Base-by-base conservation (phyloP, 495 filamentous ascomycete genomes). In the Lasiosphaeria hispida region DNA sequence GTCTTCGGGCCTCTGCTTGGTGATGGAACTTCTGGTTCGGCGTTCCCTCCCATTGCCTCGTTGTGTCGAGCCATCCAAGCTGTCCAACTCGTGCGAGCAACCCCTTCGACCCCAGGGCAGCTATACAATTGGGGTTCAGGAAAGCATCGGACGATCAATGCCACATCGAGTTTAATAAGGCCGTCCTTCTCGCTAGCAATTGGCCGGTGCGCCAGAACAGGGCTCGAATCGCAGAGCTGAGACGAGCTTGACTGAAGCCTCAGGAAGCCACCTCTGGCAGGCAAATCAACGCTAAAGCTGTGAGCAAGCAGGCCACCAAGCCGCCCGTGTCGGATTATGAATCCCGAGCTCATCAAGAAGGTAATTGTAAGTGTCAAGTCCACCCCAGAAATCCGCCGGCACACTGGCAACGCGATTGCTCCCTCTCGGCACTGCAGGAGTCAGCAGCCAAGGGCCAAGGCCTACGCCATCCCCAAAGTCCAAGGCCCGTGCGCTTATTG, bases 401-500 rank as follows among this genome's bases (percentile, higher is more conserved):
- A 55, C 39, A 30, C 23, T 30, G 23, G 23, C 23, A 17, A 19
- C 33, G 41, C 11, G 45, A 44, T 47, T 14, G 47, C 51, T 43
- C 14, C 34, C 38, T n/a, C 42, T 18, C 51, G 33, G 43, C 53
- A 38, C 42, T 55, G 42, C 42, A 47, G 43, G 33, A 30, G n/a
- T 18, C 13, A 55, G 30, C 11, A 15, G 7, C 13, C 11, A 9
- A 19, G 18, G 34, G 17, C 1, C 8, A 43, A 30, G 23, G 23
- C 23, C 23, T 30, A 5, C 23, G 9, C n/a, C n/a, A 18, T 51
- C 23, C 11, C 44, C 40, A 40, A 56, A 34, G 40, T 23, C 39
- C 47, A 36, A 33, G 50, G 45, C 55, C 60, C 60, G 60, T 58
- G 60, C 60, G 39, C 60, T 50, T 58, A 58, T 55, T 19, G 60